Base-by-base conservation (phyloP, 1,284 basidiomycete species). In the Naganishia albida region DNA sequence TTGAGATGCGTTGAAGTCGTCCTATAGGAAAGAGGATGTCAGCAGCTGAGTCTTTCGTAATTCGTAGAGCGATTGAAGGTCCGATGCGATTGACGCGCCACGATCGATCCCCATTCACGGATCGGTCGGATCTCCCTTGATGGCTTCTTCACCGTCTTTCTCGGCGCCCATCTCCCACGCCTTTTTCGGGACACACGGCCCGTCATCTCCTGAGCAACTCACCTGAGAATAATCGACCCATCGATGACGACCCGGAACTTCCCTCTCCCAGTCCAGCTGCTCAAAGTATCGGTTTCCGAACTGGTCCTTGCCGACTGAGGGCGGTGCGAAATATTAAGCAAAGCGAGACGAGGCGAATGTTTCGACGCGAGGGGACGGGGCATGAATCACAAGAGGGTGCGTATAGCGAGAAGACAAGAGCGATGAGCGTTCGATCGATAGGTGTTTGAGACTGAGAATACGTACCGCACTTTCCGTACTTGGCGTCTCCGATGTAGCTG, bases 251-350 rank as follows among this genome's bases (percentile, higher is more conserved):
- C 90, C 91, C 68, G 92, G 91, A 49, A 92, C 76, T 77, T 94
- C 92, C 72, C 94, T 89, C 71, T 87, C 85, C 34, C 85, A 82
- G 74, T 93, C 88, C 75, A 85, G 78, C 80, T 97, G 94, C 83
- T 97, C 91, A 75, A 85, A 96, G 80, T 94, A 97, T 66, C 85
- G 83, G 83, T 93, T 94, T 39, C 91, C 92, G 75, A 94, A 93
- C 88, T 88, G 86, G 82, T 97, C 93, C 62, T 82, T 85, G 60
- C 93, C 93, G 63, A 91, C 78, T 67, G 62, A 62, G 55, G 48
- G 38, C 34, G 10, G 53, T 25, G 15, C 13, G n/a, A 38, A 2
- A 18, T 53, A 43, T 26, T n/a, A 50, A 44, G 4, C 16, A 23
- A n/a, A 48, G 23, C 42, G 39, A 40, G 40, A 16, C 23, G 39